Evolutionary conservation across 352 stramenopile species (phyloP).

Genomic region (Phytophthora sp.): DNA sequence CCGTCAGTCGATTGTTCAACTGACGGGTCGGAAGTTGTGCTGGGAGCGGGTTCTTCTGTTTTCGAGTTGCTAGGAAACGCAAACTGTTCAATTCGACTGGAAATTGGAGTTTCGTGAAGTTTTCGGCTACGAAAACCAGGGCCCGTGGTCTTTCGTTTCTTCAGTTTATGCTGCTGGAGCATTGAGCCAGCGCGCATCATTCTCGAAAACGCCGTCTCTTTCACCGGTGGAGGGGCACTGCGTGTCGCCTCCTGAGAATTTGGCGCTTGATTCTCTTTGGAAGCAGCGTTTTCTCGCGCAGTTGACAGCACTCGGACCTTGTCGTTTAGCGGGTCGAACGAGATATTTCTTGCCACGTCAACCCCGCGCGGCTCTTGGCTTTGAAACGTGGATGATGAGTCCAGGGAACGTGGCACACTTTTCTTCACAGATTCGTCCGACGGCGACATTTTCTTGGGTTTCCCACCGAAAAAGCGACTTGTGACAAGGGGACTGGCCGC

Average conservation of each 20-base stretch:
- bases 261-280: constrained; percentile 57
- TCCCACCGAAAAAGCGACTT: constrained; percentile 55
- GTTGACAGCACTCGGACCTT: constrained; percentile 19
- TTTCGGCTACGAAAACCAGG: constrained; percentile 23
- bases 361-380: constrained; percentile 61
- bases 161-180: constrained; percentile 59
- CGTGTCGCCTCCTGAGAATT: constrained; percentile 11
- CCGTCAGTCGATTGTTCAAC: constrained; percentile 11
- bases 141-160: constrained; percentile 48
- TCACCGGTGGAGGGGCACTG: constrained; percentile 7
- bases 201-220: constrained; percentile 82
- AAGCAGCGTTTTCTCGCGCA: not conserved
- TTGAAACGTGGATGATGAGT: constrained; percentile 43
- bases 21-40: not conserved
- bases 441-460: constrained; percentile 36
- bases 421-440: constrained; percentile 40
- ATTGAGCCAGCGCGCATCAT: constrained; percentile 79
- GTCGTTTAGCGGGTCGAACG: constrained; percentile 55
- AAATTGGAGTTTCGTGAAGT: constrained; percentile 15
- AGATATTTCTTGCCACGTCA: constrained; percentile 56
- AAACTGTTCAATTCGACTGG: constrained; percentile 37
- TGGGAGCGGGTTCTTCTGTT: not conserved
- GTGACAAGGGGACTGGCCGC: constrained; percentile 30
- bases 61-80: constrained; percentile 16
- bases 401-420: constrained; percentile 6